These are phyloP conservation scores for Penstemon newberryi DNA, from an alignment of 257 asterid genomes.

Conservation along the genomic window DNA sequence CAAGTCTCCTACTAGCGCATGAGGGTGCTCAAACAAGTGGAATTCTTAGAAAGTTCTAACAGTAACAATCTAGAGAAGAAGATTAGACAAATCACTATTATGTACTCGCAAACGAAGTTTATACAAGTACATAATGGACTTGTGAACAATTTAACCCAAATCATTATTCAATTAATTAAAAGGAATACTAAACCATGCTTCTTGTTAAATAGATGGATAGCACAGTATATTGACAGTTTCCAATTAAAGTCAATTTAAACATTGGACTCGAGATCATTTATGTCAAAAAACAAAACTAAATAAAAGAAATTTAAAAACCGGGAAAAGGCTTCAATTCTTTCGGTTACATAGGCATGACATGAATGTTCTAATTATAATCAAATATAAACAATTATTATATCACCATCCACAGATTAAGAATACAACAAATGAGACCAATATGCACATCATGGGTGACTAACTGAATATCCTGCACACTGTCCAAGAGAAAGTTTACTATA, in stretches of 20 bases:
- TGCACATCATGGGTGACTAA: no score
- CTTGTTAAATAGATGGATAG: background rate
- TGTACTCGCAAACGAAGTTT: background rate
- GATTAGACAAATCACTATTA: background rate
- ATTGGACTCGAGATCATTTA: background rate
- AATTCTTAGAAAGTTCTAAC: background rate
- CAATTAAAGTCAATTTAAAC: background rate
- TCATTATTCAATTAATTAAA: background rate
- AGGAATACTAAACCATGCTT: background rate
- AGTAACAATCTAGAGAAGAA: background rate
- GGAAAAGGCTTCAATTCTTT: no score
- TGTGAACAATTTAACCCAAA: background rate
- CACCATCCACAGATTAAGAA: background rate
- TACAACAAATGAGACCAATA: no score
- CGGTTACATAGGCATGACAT: no score
- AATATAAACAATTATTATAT: background rate
- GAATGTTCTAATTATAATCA: background rate
- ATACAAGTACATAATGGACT: background rate
- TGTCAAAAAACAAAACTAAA: background rate
- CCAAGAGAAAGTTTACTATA: no score
- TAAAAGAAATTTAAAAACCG: no score
- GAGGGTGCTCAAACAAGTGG: conserved; percentile 7
- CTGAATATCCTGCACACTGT: no score
- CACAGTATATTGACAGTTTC: background rate
- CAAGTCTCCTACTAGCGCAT: conserved; percentile 10